Conservation (phyloP, 106 monocot genomes). For the Triglochin maritima region DNA sequence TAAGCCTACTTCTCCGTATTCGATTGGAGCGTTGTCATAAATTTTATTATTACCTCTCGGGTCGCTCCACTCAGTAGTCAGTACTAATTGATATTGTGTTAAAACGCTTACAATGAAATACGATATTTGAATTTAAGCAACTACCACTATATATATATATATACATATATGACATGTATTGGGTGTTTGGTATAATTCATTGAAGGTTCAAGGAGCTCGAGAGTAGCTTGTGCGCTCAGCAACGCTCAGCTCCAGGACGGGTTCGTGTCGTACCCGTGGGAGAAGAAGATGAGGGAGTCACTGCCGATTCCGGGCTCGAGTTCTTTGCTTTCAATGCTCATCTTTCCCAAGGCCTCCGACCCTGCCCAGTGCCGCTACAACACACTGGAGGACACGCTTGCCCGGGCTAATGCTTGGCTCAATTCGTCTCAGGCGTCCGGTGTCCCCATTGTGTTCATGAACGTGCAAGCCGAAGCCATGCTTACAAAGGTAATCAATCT, state of each 20-base stretch:
- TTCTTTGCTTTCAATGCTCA: conserved; percentile 57
- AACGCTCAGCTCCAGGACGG: conserved; percentile 71
- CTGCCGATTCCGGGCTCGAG: conserved; percentile 51
- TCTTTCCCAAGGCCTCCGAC: conserved; percentile 58
- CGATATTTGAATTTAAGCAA: no score
- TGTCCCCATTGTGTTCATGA: conserved; percentile 60
- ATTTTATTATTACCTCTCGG: no score
- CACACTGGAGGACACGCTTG: conserved; percentile 64
- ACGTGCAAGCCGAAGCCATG: conserved; percentile 63
- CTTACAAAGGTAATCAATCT: conserved; percentile 57
- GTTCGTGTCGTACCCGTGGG: conserved; percentile 73
- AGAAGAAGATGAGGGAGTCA: conserved; percentile 70
- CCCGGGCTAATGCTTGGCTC: conserved; percentile 73
- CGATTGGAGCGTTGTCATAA: no score
- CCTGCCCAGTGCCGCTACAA: conserved; percentile 39
- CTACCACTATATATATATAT: no score
- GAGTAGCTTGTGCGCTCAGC: conserved; percentile 56
- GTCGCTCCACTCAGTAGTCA: no score
- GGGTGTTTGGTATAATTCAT: background rate
- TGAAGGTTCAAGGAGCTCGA: conserved; percentile 59
- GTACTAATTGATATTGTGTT: no score
- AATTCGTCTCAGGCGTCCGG: conserved; percentile 49
- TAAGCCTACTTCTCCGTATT: no score
- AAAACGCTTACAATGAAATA: no score
- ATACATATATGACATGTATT: background rate